Evolutionary conservation across 23 red algal species (phyloP).

Genomic region (Gracilariopsis chorda): DNA sequence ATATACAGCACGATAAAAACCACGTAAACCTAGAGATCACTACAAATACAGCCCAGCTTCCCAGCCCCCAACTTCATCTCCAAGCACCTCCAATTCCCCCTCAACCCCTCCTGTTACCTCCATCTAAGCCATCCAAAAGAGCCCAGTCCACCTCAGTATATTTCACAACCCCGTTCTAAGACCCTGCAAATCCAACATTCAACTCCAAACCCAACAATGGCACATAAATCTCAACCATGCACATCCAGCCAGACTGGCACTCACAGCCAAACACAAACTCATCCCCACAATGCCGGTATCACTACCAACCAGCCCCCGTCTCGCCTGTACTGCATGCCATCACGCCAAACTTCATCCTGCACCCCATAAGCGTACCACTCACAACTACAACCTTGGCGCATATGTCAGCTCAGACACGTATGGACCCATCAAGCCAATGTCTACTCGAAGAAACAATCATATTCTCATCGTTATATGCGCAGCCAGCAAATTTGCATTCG

Average conservation of each 20-base stretch:
- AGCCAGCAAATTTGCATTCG: not conserved
- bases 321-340: not conserved
- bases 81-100: no score
- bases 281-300: not conserved
- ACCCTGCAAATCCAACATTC: no score
- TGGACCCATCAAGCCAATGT: not conserved
- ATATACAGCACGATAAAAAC: no score
- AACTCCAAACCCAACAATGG: no score
- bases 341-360: not conserved
- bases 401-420: constrained; percentile 31
- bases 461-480: not conserved
- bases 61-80: no score
- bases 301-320: not conserved
- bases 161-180: not conserved
- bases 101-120: no score
- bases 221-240: not conserved
- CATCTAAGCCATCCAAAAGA: no score
- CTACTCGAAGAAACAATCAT: not conserved
- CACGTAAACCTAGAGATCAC: no score
- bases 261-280: not conserved
- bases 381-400: not conserved
- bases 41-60: no score
- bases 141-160: no score
- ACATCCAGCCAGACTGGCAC: not conserved
- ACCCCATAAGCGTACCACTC: not conserved